Conservation (phyloP, 1,284 basidiomycete species). For the Malassezia globosa region DNA sequence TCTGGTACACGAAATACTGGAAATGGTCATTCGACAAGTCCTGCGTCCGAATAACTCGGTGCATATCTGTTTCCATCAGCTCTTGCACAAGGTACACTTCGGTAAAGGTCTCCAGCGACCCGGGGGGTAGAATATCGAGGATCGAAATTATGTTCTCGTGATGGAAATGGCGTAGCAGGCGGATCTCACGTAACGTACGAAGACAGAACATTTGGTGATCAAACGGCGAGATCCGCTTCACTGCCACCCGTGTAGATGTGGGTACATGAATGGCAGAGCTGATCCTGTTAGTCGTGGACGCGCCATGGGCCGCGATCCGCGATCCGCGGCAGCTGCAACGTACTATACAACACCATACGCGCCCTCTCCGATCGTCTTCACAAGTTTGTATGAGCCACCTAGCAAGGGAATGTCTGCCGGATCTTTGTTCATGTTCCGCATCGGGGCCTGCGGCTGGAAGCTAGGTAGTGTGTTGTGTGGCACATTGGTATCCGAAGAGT, state of each 20-base stretch:
- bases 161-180: constrained; percentile 43
- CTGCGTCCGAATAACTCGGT: constrained; percentile 46
- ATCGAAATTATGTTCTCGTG: constrained; percentile 42
- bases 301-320: too few species aligned
- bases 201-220: constrained; percentile 47
- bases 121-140: constrained; percentile 37
- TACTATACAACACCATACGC: constrained; percentile 50
- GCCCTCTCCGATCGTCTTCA: constrained; percentile 50
- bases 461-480: not conserved
- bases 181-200: constrained; percentile 44
- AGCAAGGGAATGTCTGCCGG: constrained; percentile 2
- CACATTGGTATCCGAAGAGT: not conserved
- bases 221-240: constrained; percentile 48
- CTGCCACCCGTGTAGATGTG: constrained; percentile 46
- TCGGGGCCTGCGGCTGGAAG: not conserved
- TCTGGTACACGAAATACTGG: constrained; percentile 87
- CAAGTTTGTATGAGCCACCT: constrained; percentile 41
- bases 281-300: not conserved
- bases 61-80: constrained; percentile 46
- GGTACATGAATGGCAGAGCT: constrained; percentile 47
- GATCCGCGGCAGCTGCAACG: constrained; percentile 10
- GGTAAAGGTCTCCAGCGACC: constrained; percentile 71
- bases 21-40: constrained; percentile 62
- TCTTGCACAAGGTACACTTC: constrained; percentile 69
- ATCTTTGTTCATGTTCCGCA: not conserved